These are phyloP conservation scores for Pisolithus thermaeus DNA, from an alignment of 1,284 basidiomycete genomes.

Conservation along the genomic window DNA sequence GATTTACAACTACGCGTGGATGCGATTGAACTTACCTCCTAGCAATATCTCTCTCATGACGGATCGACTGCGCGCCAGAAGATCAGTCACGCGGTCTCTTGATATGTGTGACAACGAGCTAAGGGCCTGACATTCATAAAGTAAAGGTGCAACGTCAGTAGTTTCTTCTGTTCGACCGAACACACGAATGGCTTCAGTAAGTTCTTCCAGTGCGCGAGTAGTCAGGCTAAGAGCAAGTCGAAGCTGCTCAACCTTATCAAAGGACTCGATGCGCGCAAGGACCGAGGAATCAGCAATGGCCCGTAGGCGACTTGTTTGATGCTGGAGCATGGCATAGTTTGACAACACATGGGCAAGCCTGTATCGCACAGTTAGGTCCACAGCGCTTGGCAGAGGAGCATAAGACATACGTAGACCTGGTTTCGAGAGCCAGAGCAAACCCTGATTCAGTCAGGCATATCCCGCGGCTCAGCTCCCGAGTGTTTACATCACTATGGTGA, in stretches of 20 bases:
- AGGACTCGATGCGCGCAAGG: slow-evolving; percentile 15
- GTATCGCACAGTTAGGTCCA: not conserved
- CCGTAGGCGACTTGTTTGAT: slow-evolving; percentile 15
- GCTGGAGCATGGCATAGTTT: slow-evolving; percentile 10
- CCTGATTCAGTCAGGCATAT: slow-evolving; percentile 78
- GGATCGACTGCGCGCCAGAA: slow-evolving; percentile 17
- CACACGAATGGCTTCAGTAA: slow-evolving; percentile 28
- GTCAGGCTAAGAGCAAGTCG: slow-evolving; percentile 26
- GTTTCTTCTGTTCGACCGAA: slow-evolving; percentile 31
- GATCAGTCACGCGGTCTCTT: slow-evolving; percentile 21
- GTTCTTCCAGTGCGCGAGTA: slow-evolving; percentile 35
- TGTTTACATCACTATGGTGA: slow-evolving; percentile 80
- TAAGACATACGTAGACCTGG: slow-evolving; percentile 39
- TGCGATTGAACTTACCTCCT: slow-evolving; percentile 22
- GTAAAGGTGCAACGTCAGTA: slow-evolving; percentile 22
- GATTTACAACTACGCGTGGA: not conserved
- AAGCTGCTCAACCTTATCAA: slow-evolving; percentile 20
- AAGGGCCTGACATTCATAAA: slow-evolving; percentile 24
- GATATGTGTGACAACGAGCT: slow-evolving; percentile 13
- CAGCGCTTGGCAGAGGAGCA: not conserved
- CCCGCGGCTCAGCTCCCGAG: slow-evolving; percentile 81
- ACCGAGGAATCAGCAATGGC: slow-evolving; percentile 18
- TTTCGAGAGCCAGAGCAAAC: slow-evolving; percentile 56
- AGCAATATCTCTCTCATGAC: slow-evolving; percentile 26
- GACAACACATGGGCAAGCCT: slow-evolving; percentile 35